These are phyloP conservation scores for Iris macrosiphon DNA, from an alignment of 106 monocot species.

Conservation along the genomic window DNA sequence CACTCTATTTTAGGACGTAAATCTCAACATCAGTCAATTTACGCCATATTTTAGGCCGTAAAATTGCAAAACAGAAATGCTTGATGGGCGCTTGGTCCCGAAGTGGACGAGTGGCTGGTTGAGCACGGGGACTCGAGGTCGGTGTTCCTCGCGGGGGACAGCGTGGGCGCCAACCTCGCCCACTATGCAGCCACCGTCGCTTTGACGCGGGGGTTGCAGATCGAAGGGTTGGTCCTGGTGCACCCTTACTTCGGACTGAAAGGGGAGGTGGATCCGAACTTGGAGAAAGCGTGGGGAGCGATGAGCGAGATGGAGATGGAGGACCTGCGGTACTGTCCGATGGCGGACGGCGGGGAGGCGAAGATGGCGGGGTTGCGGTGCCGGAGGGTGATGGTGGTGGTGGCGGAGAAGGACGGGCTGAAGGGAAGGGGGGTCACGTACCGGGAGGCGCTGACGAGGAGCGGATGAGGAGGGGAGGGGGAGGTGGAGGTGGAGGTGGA, in stretches of 20 bases:
- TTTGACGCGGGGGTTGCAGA: constrained; percentile 1
- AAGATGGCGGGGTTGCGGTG: constrained; percentile 14
- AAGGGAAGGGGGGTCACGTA: constrained; percentile 10
- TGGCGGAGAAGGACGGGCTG: constrained; percentile 22
- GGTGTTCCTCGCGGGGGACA: constrained; percentile 55
- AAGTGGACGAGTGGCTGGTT: constrained; percentile 31
- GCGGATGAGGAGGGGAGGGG: constrained; percentile 24
- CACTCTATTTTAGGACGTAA: too few relatives aligned
- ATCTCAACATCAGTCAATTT: too few relatives aligned
- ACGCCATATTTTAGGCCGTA: too few relatives aligned
- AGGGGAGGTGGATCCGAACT: constrained; percentile 1
- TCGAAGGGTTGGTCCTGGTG: constrained; percentile 38
- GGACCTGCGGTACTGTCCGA: constrained; percentile 23
- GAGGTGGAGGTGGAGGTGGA: too few relatives aligned
- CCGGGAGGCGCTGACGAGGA: constrained; percentile 15
- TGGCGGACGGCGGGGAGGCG: constrained; percentile 20
- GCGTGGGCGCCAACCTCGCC: constrained; percentile 39
- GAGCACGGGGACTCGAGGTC: constrained; percentile 30
- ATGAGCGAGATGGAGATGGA: constrained; percentile 23
- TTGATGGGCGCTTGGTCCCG: constrained; percentile 32
- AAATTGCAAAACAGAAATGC: too few relatives aligned
- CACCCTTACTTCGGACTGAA: constrained; percentile 50
- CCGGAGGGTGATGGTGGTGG: constrained; percentile 13
- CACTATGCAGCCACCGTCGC: constrained; percentile 26
- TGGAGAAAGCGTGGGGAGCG: constrained; percentile 13